Base-by-base conservation (phyloP, 2,329 filamentous ascomycete genomes). In the Aspergillus hiratsukae region DNA sequence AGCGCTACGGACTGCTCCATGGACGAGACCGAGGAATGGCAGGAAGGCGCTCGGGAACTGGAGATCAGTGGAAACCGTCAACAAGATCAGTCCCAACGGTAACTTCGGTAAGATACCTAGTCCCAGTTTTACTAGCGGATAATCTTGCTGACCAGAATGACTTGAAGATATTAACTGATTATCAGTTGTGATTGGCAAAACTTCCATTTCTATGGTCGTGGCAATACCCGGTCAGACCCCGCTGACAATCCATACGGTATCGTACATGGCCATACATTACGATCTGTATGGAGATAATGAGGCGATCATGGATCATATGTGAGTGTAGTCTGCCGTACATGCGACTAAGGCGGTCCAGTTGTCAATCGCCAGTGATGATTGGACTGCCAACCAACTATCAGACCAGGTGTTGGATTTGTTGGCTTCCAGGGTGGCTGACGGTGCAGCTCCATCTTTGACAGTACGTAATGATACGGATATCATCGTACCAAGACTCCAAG, bases 41-140 rank as follows among this genome's bases (percentile, higher is more conserved):
- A 59, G 62, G 51, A 58, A 49, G 54, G 53, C 50, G 51, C 59
- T 60, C 60, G 60, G 62, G 59, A 57, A 57, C 58, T 58, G 61
- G 49, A 62, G 63, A 64, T 64, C 63, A 64, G 61, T 64, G 62
- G 61, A 35, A 61, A 62, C 43, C 58, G 54, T 60, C 57, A 53
- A 46, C 9, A 46, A 63, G 61, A 64, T 64, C 61, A 58, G 54
- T 59, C 59, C 55, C 52, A 56, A 48, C 31, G 46, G 27, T 43
- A n/a, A 23, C 52, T 54, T 46, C 31, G 41, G 27, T 43, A 35
- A 35, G 35, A 48, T 59, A 57, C 56, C 54, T 58, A 55, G n/a
- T 21, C 52, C 46, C 51, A 40, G 53, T 40, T 28, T 50, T 29
- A 40, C 51, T 21, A 48, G 52, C 48, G 53, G 37, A 58, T 61